Evolutionary conservation across 306 rosid species (phyloP).

Genomic region (Ziziphus jujuba): DNA sequence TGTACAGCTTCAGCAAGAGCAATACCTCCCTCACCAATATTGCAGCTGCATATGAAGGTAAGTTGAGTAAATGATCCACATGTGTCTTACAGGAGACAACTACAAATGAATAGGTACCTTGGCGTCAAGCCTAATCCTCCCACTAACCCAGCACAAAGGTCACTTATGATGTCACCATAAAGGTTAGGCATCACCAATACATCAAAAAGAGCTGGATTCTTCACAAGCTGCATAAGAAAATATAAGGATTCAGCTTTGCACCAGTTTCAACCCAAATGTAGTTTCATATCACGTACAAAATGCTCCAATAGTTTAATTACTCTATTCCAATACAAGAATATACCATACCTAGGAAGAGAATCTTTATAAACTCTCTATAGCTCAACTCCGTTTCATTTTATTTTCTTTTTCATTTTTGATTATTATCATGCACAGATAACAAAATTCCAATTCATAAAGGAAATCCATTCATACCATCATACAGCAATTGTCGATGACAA

Average conservation of each 20-base stretch:
- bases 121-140: slow-evolving; percentile 99
- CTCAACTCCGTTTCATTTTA: too few relatives aligned
- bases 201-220: slow-evolving; percentile 93
- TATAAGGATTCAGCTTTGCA: slow-evolving; percentile 5
- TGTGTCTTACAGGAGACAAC: slow-evolving; percentile 1
- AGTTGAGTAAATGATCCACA: slow-evolving; percentile 27
- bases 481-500: slow-evolving; percentile 97
- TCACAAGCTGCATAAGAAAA: slow-evolving; percentile 76
- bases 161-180: slow-evolving; percentile 97
- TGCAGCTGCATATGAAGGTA: slow-evolving; percentile 55
- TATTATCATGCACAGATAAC: too few relatives aligned
- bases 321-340: slow-evolving; percentile 3
- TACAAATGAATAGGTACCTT: slow-evolving; percentile 44
- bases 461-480: slow-evolving; percentile 72
- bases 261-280: neutral
- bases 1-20: slow-evolving; percentile 99
- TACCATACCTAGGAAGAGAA: neutral
- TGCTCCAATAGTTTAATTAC: neutral
- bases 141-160: slow-evolving; percentile 95
- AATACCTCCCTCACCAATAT: slow-evolving; percentile 97
- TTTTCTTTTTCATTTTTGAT: too few relatives aligned
- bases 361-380: too few relatives aligned
- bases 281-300: neutral
- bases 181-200: slow-evolving; percentile 99
- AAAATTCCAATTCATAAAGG: neutral